Conservation (phyloP, 306 rosid species). For the Acmispon strigosus region DNA sequence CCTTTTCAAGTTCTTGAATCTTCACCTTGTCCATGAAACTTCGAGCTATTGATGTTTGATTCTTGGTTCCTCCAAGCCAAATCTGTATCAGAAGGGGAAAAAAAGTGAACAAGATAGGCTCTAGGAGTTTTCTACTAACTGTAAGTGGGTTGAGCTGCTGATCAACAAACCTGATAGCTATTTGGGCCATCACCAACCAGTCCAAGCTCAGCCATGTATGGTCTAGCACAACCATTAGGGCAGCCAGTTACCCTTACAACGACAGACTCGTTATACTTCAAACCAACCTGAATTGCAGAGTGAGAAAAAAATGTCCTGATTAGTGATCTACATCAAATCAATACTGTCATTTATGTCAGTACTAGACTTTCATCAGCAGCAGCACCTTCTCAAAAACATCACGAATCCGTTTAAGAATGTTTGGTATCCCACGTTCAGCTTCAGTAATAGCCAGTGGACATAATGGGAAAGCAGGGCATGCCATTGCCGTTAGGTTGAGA, state of each 20-base stretch:
- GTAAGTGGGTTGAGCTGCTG: slow-evolving; percentile 8
- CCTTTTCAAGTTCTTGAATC: slow-evolving; percentile 83
- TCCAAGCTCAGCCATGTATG: slow-evolving; percentile 99
- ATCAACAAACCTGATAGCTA: slow-evolving; percentile 80
- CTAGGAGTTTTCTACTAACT: background rate
- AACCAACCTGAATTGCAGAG: slow-evolving; percentile 66
- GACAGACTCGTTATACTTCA: slow-evolving; percentile 78
- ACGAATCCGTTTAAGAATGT: slow-evolving; percentile 87
- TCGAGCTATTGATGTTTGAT: slow-evolving; percentile 75
- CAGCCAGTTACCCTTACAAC: slow-evolving; percentile 94
- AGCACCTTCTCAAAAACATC: slow-evolving; percentile 87
- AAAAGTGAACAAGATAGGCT: background rate
- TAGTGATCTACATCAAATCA: slow-evolving; percentile 10
- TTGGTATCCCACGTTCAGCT: slow-evolving; percentile 93
- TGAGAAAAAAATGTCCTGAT: background rate
- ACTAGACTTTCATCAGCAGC: background rate
- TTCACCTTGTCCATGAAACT: slow-evolving; percentile 90
- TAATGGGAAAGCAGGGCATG: slow-evolving; percentile 96
- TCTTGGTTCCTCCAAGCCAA: slow-evolving; percentile 92
- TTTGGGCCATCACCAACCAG: slow-evolving; percentile 96
- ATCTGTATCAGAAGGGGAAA: slow-evolving; percentile 36
- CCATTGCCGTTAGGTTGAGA: slow-evolving; percentile 93
- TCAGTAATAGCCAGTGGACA: slow-evolving; percentile 96
- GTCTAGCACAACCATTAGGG: slow-evolving; percentile 95
- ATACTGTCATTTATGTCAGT: background rate